Evolutionary conservation across 768 basidiomycete genomes (phyloP).

Genomic region (Candolleomyces eurysporus): DNA sequence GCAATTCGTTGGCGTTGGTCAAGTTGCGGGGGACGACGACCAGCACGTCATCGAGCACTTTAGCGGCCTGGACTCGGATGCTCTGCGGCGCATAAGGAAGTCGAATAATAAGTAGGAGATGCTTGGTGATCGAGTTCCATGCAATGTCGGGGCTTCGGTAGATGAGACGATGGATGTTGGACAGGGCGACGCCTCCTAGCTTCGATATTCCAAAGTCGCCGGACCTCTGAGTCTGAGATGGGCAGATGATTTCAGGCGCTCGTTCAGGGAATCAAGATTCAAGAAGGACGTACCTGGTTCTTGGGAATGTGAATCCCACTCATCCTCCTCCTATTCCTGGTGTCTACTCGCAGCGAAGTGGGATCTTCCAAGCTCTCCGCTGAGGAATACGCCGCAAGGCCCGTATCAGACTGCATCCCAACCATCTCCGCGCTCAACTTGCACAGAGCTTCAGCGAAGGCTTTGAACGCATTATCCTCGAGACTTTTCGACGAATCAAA

Average conservation of each 20-base stretch:
- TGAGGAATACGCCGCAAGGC: conserved; percentile 26
- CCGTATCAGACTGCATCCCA: conserved; percentile 67
- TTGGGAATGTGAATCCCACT: conserved; percentile 88
- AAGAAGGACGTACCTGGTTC: conserved; percentile 56
- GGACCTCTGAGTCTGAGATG: conserved; percentile 51
- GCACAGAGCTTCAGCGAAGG: conserved; percentile 77
- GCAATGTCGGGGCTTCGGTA: conserved; percentile 79
- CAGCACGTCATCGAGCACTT: conserved; percentile 82
- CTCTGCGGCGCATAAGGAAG: conserved; percentile 66
- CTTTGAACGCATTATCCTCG: conserved; percentile 77
- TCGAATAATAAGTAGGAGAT: conserved; percentile 76
- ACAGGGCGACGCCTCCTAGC: conserved; percentile 71
- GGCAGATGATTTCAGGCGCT: not conserved
- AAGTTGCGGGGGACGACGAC: conserved; percentile 73
- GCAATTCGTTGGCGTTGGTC: conserved; percentile 55
- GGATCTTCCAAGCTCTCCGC: conserved; percentile 41
- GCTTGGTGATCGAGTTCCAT: conserved; percentile 79
- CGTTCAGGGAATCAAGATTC: not conserved
- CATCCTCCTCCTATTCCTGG: conserved; percentile 64
- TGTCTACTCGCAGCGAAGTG: conserved; percentile 27
- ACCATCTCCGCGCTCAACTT: conserved; percentile 91
- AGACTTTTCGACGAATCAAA: conserved; percentile 86
- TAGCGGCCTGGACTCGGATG: conserved; percentile 87
- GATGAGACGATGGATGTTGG: conserved; percentile 87
- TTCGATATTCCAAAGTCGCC: conserved; percentile 92